phyloP scores from a whole-genome alignment of 78 protist genomes.

The Parvularia atlantis region DNA sequence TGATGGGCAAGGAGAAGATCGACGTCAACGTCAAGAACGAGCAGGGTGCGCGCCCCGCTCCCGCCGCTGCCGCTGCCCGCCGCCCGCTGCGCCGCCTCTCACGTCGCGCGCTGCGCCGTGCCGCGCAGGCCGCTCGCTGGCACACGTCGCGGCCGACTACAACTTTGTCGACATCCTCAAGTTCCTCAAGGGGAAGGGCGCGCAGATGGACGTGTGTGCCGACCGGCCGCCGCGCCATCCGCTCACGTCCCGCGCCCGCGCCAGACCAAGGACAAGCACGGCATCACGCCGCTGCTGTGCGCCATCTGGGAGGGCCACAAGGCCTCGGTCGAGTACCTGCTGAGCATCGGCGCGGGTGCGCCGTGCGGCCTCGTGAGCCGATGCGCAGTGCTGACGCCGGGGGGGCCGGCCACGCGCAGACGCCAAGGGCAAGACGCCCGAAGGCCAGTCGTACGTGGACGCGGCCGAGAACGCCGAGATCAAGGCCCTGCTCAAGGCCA shows the following conservation, averaged over 20 bases:
- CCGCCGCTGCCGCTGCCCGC: too few relatives aligned
- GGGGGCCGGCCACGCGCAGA: too few relatives aligned
- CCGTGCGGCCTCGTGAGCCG: too few relatives aligned
- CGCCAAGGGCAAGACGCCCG: conserved; percentile 8
- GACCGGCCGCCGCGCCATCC: not conserved
- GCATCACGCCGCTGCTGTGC: not conserved
- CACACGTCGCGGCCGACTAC: not conserved
- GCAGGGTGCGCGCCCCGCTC: too few relatives aligned
- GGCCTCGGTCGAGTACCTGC: conserved; percentile 4
- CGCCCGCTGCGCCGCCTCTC: too few relatives aligned
- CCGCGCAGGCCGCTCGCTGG: not conserved
- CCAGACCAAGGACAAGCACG: not conserved
- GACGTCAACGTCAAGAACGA: too few relatives aligned
- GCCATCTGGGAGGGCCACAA: conserved; percentile 17
- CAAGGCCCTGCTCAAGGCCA: not conserved
- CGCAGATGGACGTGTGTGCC: not conserved
- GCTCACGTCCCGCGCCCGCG: not conserved
- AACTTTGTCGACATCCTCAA: not conserved
- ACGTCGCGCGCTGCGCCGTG: too few relatives aligned
- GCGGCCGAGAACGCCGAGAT: not conserved
- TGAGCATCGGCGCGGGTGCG: too few relatives aligned
- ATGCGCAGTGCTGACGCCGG: too few relatives aligned
- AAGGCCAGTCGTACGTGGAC: not conserved
- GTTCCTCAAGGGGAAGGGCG: conserved; percentile 1
- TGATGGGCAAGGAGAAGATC: too few relatives aligned